phyloP scores from a whole-genome alignment of 371 early-diverging fungal genomes.

The Circinella minor region DNA sequence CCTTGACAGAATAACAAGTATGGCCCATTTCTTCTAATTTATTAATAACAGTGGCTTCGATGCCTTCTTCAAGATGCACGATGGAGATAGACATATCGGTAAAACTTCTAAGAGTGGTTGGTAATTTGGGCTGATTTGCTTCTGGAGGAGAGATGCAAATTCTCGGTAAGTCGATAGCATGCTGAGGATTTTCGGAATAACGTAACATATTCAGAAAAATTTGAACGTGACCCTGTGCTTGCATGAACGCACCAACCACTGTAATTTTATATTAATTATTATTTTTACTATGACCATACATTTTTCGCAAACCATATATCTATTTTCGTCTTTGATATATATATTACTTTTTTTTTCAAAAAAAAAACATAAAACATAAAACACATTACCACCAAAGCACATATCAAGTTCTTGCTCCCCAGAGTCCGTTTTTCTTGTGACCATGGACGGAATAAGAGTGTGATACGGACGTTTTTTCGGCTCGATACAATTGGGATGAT shows the following conservation, averaged over 20 bases:
- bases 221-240: slow-evolving; percentile 88
- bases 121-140: background rate
- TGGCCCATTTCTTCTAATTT: slow-evolving; percentile 66
- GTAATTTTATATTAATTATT: background rate
- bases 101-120: slow-evolving; percentile 31
- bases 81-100: slow-evolving; percentile 43
- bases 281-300: too few species aligned
- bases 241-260: slow-evolving; percentile 67
- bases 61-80: slow-evolving; percentile 70
- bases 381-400: slow-evolving; percentile 51
- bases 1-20: slow-evolving; percentile 36
- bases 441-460: slow-evolving; percentile 82
- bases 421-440: slow-evolving; percentile 38
- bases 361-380: too few species aligned
- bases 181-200: slow-evolving; percentile 64
- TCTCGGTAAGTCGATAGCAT: slow-evolving; percentile 74
- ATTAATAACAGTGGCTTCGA: slow-evolving; percentile 41
- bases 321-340: background rate
- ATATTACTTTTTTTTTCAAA: background rate
- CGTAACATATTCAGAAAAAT: slow-evolving; percentile 72
- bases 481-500: slow-evolving; percentile 70
- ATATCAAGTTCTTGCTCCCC: slow-evolving; percentile 50
- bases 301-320: too few species aligned
- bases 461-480: slow-evolving; percentile 82
- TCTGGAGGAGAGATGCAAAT: slow-evolving; percentile 57